Conservation (phyloP, 768 basidiomycete species). For the Lentinula detonsa region DNA sequence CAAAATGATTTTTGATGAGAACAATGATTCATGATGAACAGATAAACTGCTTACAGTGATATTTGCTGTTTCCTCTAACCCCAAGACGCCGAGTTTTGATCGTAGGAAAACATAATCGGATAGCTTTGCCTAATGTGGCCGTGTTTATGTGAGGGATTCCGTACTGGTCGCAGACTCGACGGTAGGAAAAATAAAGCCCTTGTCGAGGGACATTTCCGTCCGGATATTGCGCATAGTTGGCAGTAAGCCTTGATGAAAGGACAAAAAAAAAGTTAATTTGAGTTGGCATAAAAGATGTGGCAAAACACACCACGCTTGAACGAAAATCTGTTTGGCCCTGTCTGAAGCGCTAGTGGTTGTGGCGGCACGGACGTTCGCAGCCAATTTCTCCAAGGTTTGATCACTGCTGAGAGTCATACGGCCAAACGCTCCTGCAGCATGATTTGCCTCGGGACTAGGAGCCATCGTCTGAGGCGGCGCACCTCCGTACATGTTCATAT, state of each 20-base stretch:
- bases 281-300: not conserved
- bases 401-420: slow-evolving; percentile 73
- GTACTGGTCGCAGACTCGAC: slow-evolving; percentile 87
- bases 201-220: slow-evolving; percentile 93
- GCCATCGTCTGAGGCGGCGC: slow-evolving; percentile 35
- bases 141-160: slow-evolving; percentile 94
- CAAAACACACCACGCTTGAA: slow-evolving; percentile 76
- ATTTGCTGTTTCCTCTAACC: slow-evolving; percentile 92
- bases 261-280: slow-evolving; percentile 7
- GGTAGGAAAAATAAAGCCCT: slow-evolving; percentile 91
- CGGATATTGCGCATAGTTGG: slow-evolving; percentile 86
- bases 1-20: slow-evolving; percentile 19
- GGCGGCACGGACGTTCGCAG: slow-evolving; percentile 80
- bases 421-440: slow-evolving; percentile 69
- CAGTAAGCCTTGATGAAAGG: slow-evolving; percentile 58
- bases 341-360: slow-evolving; percentile 90
- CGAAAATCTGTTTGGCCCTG: slow-evolving; percentile 88
- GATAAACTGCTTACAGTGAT: slow-evolving; percentile 67
- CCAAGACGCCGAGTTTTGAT: slow-evolving; percentile 94
- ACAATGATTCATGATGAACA: slow-evolving; percentile 20
- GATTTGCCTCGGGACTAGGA: slow-evolving; percentile 48
- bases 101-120: slow-evolving; percentile 87
- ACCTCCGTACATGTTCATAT: slow-evolving; percentile 60
- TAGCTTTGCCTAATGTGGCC: slow-evolving; percentile 91
- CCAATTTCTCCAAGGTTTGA: slow-evolving; percentile 79